Evolutionary conservation across 2,329 filamentous ascomycete genomes (phyloP), one percentile per base, ranked within the genome.

Genomic region (Fulvia fulva): DNA sequence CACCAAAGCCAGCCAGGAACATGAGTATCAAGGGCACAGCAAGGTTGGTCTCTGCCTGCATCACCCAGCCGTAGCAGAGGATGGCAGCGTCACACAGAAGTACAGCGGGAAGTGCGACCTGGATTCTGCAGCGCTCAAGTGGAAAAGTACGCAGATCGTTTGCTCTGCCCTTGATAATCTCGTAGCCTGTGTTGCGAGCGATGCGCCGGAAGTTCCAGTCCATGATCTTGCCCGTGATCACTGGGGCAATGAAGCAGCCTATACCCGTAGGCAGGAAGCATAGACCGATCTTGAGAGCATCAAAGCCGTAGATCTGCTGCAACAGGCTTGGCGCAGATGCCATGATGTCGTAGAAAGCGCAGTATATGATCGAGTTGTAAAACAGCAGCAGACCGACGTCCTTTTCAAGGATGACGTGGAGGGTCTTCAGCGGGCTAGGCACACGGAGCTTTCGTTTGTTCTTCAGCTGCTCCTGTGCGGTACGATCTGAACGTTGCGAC

Each of bases 121-220:
- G 64, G 1, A 80, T 64, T 16, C 77, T 70, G 1, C 71, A 72
- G 19, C 69, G 69, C 60, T 80, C 81, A 30, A 84, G 76, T 0
- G 80, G 77, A 56, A 83, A 83, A 21, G 76, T 68, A 3, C 67
- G 64, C 16, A 85, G 68, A 56, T 83, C 77, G 51, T 79, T 76
- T 4, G 77, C 79, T 9, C 83, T 82, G 62, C 82, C 84, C 58
- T 77, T 80, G 60, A 83, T 82, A 62, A 90, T 81, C 1, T 77
- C 75, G 57, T 91, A 77, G 5, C 85, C 85, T 25, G 86, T 75
- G 37, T 80, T 79, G 53, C 76, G 78, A 1, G 89, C 88, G 44
- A 84, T 80, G 47, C 87, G 81, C 5, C 84, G 80, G 72, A 89
- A 95, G 71, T 91, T 91, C 79, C 83, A 86, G 71, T 90, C 88